phyloP scores from a whole-genome alignment of 768 basidiomycete species.

The Hericium rajendrae region DNA sequence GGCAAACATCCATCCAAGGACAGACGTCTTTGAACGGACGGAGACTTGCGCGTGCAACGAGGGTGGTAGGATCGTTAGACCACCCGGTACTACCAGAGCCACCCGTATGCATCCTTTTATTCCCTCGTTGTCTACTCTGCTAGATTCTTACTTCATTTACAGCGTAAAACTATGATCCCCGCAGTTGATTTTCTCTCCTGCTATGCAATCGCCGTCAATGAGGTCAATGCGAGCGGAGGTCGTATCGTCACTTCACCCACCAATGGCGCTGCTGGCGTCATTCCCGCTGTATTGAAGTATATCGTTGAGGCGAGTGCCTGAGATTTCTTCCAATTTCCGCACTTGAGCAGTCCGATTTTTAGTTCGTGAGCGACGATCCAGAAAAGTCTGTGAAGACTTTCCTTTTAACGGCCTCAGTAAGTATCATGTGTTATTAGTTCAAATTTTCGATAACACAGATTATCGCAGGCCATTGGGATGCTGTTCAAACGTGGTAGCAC shows the following conservation, averaged over 20 bases:
- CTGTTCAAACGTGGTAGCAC: conserved; percentile 96
- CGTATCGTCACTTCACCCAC: conserved; percentile 93
- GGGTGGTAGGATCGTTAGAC: conserved; percentile 68
- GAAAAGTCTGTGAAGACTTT: conserved; percentile 86
- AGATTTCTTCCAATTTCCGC: not conserved
- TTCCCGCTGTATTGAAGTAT: conserved; percentile 87
- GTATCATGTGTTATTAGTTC: conserved; percentile 18
- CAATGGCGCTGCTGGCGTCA: conserved; percentile 89
- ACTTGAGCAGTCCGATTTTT: not conserved
- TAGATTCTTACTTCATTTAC: not conserved
- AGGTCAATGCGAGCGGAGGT: conserved; percentile 89
- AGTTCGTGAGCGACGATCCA: conserved; percentile 87
- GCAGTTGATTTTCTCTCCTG: conserved; percentile 90
- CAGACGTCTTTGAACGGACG: not conserved
- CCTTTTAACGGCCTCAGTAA: conserved; percentile 76
- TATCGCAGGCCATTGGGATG: conserved; percentile 76
- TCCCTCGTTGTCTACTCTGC: not conserved
- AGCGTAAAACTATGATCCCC: conserved; percentile 83
- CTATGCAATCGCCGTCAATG: conserved; percentile 92
- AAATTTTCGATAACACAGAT: conserved; percentile 3
- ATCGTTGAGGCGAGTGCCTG: conserved; percentile 53
- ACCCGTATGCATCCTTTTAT: conserved; percentile 42
- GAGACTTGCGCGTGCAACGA: conserved; percentile 21
- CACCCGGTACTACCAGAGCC: conserved; percentile 77
- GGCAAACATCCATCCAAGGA: not conserved